Conservation (phyloP, 2,329 filamentous ascomycete species). For the Stenocarpella maydis region DNA sequence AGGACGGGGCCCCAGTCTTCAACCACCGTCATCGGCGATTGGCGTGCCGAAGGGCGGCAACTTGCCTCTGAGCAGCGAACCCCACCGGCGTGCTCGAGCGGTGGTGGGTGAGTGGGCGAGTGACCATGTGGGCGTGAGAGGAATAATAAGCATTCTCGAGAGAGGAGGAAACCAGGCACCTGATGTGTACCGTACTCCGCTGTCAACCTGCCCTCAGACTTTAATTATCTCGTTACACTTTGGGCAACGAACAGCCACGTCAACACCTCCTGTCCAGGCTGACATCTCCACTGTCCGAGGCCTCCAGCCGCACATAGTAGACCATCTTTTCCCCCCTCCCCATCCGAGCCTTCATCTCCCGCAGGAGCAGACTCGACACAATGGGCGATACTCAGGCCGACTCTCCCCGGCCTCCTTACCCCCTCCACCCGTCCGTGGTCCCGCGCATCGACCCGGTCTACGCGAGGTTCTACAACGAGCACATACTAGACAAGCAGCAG, state of each 20-base stretch:
- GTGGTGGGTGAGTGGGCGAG: too few species aligned
- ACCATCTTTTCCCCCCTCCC: not conserved
- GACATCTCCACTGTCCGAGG: not conserved
- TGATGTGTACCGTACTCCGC: not conserved
- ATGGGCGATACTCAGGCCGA: constrained; percentile 20
- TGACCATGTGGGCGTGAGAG: too few species aligned
- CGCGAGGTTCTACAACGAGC: constrained; percentile 59
- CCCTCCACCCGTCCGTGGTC: constrained; percentile 56
- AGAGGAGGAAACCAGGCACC: too few species aligned
- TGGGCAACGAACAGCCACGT: not conserved
- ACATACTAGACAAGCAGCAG: constrained; percentile 59
- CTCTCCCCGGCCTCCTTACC: constrained; percentile 45
- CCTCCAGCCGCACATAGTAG: too few species aligned
- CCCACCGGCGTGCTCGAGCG: not conserved
- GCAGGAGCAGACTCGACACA: not conserved
- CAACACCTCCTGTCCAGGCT: not conserved
- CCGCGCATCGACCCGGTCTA: constrained; percentile 59
- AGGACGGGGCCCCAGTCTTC: constrained; percentile 48
- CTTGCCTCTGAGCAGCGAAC: not conserved
- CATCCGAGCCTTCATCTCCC: not conserved
- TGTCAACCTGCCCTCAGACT: not conserved
- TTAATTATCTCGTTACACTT: constrained; percentile 1
- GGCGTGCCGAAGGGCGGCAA: constrained; percentile 9
- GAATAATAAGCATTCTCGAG: not conserved
- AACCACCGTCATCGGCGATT: constrained; percentile 26